These are phyloP conservation scores for Cenchrus fungigraminus DNA, from an alignment of 176 grass and related monocot species.

Conservation along the genomic window DNA sequence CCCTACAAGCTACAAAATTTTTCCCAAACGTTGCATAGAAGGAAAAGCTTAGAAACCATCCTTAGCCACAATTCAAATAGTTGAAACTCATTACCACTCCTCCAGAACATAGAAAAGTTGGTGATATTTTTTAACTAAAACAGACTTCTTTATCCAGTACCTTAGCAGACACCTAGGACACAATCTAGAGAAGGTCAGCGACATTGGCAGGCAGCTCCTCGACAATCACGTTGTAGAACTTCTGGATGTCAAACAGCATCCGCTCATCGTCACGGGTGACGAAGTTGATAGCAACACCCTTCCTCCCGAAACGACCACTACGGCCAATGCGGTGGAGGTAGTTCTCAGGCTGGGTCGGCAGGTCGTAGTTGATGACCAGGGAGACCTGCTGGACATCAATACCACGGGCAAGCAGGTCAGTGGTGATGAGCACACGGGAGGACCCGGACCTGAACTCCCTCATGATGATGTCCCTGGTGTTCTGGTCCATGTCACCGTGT, in stretches of 20 bases:
- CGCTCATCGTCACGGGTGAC: conserved; percentile 73
- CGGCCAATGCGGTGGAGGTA: conserved; percentile 82
- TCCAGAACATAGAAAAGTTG: conserved; percentile 52
- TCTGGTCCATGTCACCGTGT: conserved; percentile 88
- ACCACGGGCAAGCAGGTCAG: conserved; percentile 80
- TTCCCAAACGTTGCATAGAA: conserved; percentile 46
- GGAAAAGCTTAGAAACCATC: conserved; percentile 35
- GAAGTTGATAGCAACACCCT: conserved; percentile 87
- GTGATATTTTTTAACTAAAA: conserved; percentile 47
- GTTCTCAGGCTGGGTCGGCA: conserved; percentile 81
- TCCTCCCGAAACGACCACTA: conserved; percentile 81
- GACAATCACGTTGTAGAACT: conserved; percentile 66
- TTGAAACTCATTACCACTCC: conserved; percentile 43
- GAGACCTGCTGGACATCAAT: conserved; percentile 91
- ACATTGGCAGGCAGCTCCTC: conserved; percentile 81
- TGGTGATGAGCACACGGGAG: conserved; percentile 83
- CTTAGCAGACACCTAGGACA: conserved; percentile 32
- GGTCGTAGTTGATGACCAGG: conserved; percentile 78
- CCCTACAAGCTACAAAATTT: conserved; percentile 50
- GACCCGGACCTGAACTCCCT: conserved; percentile 84
- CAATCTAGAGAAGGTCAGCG: conserved; percentile 72
- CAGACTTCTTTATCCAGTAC: conserved; percentile 42
- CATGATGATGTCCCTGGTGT: conserved; percentile 92
- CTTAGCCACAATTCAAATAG: conserved; percentile 51
- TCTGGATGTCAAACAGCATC: conserved; percentile 82